phyloP scores from a whole-genome alignment of 768 basidiomycete genomes.

The Coprinopsis strossmayeri region DNA sequence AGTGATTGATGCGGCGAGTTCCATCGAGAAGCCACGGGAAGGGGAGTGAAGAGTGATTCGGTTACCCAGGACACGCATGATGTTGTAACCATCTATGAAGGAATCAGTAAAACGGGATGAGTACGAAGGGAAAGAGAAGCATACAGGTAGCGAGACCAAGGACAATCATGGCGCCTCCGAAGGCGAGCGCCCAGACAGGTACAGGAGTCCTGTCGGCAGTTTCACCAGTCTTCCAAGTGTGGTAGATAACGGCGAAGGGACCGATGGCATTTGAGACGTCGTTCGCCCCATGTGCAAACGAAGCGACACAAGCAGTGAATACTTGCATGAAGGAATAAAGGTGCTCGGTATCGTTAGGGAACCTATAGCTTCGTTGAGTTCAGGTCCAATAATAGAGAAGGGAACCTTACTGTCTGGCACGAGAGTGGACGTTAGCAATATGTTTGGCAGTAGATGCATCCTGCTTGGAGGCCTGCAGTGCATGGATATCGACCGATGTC shows the following conservation, averaged over 20 bases:
- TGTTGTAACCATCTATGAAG: conserved; percentile 21
- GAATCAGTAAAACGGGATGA: not conserved
- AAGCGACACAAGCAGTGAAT: conserved; percentile 23
- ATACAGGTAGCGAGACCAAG: conserved; percentile 16
- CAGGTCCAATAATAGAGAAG: not conserved
- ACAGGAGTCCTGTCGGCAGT: conserved; percentile 15
- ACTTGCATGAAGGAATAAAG: conserved; percentile 25
- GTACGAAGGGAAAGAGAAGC: not conserved
- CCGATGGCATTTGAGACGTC: conserved; percentile 25
- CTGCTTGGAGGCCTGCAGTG: conserved; percentile 13
- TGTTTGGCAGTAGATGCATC: conserved; percentile 11
- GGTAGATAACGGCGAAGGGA: conserved; percentile 23
- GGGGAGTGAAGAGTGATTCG: conserved; percentile 24
- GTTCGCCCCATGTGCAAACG: conserved; percentile 24
- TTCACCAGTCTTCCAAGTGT: conserved; percentile 18
- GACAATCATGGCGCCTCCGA: conserved; percentile 20
- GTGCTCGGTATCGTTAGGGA: conserved; percentile 23
- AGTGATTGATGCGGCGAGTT: conserved; percentile 21
- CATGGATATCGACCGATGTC: conserved; percentile 19
- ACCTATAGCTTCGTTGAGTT: not conserved
- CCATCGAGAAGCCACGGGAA: conserved; percentile 23
- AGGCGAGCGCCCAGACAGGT: conserved; percentile 20
- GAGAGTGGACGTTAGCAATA: conserved; percentile 17
- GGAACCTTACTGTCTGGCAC: conserved; percentile 16
- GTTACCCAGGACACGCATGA: conserved; percentile 24